Evolutionary conservation across 2,329 filamentous ascomycete species (phyloP).

Genomic region (Westerdykella sp.): DNA sequence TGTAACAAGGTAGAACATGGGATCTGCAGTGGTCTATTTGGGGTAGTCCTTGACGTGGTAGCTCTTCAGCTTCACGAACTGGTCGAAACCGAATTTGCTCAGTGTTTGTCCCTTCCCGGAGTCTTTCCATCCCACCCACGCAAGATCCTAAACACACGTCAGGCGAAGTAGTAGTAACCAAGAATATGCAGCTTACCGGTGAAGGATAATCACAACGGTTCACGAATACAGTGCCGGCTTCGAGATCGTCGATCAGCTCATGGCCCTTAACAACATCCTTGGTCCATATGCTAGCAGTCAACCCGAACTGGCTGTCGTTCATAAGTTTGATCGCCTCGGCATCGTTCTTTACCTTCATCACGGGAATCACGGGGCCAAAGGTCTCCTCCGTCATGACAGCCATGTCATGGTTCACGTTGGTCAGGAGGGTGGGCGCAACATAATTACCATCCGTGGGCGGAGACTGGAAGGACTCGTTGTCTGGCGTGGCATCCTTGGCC

Average conservation of each 20-base stretch:
- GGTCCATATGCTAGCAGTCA: constrained; percentile 97
- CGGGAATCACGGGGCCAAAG: constrained; percentile 85
- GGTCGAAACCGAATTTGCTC: constrained; percentile 85
- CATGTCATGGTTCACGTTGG: constrained; percentile 75
- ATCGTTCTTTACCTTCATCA: constrained; percentile 79
- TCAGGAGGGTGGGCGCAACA: constrained; percentile 77
- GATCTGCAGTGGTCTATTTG: constrained; percentile 37
- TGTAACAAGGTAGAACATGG: constrained; percentile 2
- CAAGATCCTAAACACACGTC: constrained; percentile 59
- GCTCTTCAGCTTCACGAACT: constrained; percentile 95
- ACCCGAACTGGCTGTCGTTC: constrained; percentile 91
- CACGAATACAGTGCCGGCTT: constrained; percentile 93
- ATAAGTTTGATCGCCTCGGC: constrained; percentile 76
- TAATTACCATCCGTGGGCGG: constrained; percentile 78
- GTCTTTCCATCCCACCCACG: constrained; percentile 98
- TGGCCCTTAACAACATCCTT: constrained; percentile 73
- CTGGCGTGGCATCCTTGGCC: constrained; percentile 76
- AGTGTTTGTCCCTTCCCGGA: constrained; percentile 88
- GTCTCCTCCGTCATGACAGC: constrained; percentile 88
- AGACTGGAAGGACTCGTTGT: constrained; percentile 68
- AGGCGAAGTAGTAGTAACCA: constrained; percentile 1
- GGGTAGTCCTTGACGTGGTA: constrained; percentile 82
- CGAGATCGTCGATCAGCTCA: constrained; percentile 70
- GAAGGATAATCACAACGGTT: constrained; percentile 90
- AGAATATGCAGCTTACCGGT: constrained; percentile 58